Evolutionary conservation across 139 green algal genomes (phyloP), one percentile per base, ranked within the genome.

Genomic region (Haematococcus lacustris): DNA sequence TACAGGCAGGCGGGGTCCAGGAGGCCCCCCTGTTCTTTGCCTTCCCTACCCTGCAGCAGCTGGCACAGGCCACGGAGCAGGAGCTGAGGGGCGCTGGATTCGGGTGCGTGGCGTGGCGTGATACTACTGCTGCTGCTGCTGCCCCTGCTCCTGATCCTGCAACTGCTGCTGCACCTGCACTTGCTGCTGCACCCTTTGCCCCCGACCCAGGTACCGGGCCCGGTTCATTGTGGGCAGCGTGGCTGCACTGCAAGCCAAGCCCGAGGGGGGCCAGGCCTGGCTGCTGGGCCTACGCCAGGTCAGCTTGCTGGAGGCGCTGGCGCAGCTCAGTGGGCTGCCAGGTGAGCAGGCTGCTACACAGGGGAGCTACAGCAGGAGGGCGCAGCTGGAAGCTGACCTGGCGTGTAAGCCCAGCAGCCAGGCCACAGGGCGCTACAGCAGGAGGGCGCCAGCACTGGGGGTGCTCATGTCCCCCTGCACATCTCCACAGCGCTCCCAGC

Each of bases 21-120:
- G 62, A 30, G 25, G 62, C 7, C 34, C 34, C 40, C 34, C 9
- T 68, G 35, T 69, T 65, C 75, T 88, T 85, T 34, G 84, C 90
- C 1, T 98, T 98, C 71, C 93, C 93, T 2, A 91, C 86, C 0
- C 77, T 98, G 64, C 74, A 94, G 50, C 88, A 97, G 87, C 87
- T 98, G 64, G 47, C 72, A 25, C 34, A 2, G 13, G 91, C 85
- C 0, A 91, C 82, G 2, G 93, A 98, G 80, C 87, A 92, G 41
- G 75, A 87, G 26, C 86, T 97, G 23, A 78, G 93, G 0, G 84
- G 60, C 0, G 75, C 81, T 21, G 93, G 93, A 2, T 98, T 97
- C 77, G 93, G 93, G 63, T 97, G 26, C 0, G 71, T 50, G 40
- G 3, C n/a, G n/a, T n/a, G n/a, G n/a, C n/a, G n/a, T n/a, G n/a